These are phyloP conservation scores for Cymbopogon flexuosus DNA, from an alignment of 202 grass and related monocot species.

Conservation along the genomic window DNA sequence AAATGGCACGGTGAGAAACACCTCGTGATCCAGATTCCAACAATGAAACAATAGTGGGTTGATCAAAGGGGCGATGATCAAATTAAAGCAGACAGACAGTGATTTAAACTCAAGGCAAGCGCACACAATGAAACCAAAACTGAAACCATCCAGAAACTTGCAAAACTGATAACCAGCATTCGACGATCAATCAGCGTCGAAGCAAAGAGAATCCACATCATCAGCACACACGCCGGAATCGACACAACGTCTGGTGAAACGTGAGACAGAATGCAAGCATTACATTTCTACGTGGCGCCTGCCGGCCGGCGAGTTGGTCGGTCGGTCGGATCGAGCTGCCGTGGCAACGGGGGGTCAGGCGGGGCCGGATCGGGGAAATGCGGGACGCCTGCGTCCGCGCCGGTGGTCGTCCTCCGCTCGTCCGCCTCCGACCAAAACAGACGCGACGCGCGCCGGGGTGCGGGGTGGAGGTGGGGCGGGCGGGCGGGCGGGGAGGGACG, in stretches of 20 bases:
- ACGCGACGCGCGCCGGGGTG: constrained; percentile 5
- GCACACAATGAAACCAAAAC: neutral
- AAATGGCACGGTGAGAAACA: neutral
- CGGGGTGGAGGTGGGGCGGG: neutral
- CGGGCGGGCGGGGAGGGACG: neutral
- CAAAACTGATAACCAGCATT: neutral
- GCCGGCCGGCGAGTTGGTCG: neutral
- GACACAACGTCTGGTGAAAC: neutral
- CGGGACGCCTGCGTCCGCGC: constrained; percentile 15
- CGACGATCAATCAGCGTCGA: neutral
- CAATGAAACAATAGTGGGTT: neutral
- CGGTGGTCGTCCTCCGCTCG: constrained; percentile 17
- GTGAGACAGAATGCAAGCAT: neutral
- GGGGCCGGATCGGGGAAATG: constrained; percentile 7
- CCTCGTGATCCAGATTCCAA: neutral
- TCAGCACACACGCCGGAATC: neutral
- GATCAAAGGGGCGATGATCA: neutral
- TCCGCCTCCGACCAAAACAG: constrained; percentile 23
- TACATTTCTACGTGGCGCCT: constrained; percentile 12
- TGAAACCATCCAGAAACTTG: neutral
- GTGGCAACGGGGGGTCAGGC: neutral
- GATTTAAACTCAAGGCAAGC: neutral
- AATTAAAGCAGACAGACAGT: neutral
- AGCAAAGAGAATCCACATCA: neutral
- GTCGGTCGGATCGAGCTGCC: constrained; percentile 23